Base-by-base conservation (phyloP, 768 basidiomycete species). In the Melanogaster broomeanus region DNA sequence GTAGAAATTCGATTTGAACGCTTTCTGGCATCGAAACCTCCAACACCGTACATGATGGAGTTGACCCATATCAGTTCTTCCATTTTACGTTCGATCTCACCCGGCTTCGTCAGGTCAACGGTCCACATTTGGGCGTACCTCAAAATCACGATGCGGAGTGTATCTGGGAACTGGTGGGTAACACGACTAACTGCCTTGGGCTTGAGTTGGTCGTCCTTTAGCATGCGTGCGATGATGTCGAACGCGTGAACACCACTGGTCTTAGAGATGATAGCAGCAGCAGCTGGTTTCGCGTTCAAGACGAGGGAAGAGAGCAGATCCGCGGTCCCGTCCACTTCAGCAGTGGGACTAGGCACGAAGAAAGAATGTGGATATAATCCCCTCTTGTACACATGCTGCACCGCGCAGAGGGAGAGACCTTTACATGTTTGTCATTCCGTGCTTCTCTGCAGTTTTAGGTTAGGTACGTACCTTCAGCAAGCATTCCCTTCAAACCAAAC, bases 41-140 rank as follows among this genome's bases (percentile, higher is more conserved):
- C 78, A 18, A 82, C 69, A 2, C 76, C 82, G 53, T 83, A 90
- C 19, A 84, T 56, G n/a, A 86, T 49, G 0, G 70, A 69, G 39
- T 72, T 76, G 16, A 77, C 66, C 82, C 85, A 90, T 6, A 71
- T 60, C 4, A 90, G 56, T 57, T 90, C 87, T 55, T 84, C 83
- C 22, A 84, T 72, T 64, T 86, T 88, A 16, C 71, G 64, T n/a
- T 75, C 72, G 6, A 83, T 57, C 55, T 76, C 71, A 28, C 68
- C 57, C 34, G 73, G 57, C 47, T 70, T 53, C 33, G 54, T 50
- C 37, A 66, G 50, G 49, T 79, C 67, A 19, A 76, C 39, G 4
- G 64, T 72, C 82, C 82, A 84, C 38, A 72, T 57, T 9, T 64
- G 65, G 15, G 68, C 75, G 41, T 69, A 25, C 16, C 50, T 52